These are phyloP conservation scores for Chrysochromulina parva DNA, from an alignment of 78 protist genomes.

Conservation along the genomic window DNA sequence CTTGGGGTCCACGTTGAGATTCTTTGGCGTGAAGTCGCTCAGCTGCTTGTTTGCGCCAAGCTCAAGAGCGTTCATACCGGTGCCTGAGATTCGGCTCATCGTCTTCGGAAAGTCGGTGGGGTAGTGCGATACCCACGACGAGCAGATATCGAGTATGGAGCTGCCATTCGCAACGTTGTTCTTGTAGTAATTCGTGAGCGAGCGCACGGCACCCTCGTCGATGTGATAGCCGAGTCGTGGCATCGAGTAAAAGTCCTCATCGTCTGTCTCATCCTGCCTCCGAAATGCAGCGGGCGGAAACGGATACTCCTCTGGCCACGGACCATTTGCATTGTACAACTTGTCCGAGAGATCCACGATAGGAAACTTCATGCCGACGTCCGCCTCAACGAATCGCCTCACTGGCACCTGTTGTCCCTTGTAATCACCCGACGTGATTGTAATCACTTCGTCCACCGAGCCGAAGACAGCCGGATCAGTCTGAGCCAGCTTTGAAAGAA, in stretches of 20 bases:
- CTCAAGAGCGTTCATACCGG: background rate
- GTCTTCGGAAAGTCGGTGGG: background rate
- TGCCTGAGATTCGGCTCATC: background rate
- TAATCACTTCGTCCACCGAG: no score
- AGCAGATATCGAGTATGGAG: background rate
- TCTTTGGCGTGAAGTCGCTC: background rate
- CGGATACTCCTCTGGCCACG: no score
- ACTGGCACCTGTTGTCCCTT: no score
- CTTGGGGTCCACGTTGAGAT: background rate
- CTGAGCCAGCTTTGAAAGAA: no score
- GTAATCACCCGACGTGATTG: no score
- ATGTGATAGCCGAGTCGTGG: background rate
- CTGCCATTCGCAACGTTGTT: background rate
- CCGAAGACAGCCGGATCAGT: no score
- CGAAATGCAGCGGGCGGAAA: no score
- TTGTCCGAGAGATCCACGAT: no score
- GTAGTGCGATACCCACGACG: background rate
- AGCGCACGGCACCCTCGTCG: background rate
- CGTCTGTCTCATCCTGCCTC: background rate
- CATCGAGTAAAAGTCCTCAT: background rate
- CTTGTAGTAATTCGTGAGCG: background rate
- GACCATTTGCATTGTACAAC: no score
- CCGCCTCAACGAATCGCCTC: no score
- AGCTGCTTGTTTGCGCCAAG: background rate
- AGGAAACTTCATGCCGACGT: no score